phyloP scores from a whole-genome alignment of 164 flowering plant species.

The Liriodendron chinense region DNA sequence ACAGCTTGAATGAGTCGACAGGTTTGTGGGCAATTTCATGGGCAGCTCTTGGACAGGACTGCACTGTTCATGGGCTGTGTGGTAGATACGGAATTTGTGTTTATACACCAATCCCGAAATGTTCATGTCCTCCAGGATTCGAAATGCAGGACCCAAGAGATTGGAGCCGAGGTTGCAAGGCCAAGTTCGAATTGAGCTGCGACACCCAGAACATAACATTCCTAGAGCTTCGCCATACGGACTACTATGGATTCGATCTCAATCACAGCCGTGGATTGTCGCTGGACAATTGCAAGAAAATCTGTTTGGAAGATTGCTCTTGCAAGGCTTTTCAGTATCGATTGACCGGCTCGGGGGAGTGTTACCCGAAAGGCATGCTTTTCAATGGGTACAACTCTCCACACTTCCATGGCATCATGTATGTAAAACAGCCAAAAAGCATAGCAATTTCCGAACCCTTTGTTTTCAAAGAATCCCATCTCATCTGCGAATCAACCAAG shows the following conservation, averaged over 20 bases:
- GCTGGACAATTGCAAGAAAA: slow-evolving; percentile 13
- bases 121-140: slow-evolving; percentile 23
- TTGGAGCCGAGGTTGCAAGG: slow-evolving; percentile 24
- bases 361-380: slow-evolving; percentile 13
- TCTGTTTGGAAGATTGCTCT: slow-evolving; percentile 15
- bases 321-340: slow-evolving; percentile 16
- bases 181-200: slow-evolving; percentile 8
- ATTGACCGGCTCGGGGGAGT: slow-evolving; percentile 8
- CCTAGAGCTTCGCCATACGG: slow-evolving; percentile 18
- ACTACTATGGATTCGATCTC: slow-evolving; percentile 22
- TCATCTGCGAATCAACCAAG: not conserved
- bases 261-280: not conserved
- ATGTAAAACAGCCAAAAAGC: slow-evolving; percentile 20
- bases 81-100: slow-evolving; percentile 26
- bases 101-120: slow-evolving; percentile 13
- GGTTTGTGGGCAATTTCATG: slow-evolving; percentile 22
- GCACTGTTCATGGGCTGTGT: slow-evolving; percentile 20
- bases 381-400: slow-evolving; percentile 12
- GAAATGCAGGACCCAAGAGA: slow-evolving; percentile 15
- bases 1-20: slow-evolving; percentile 17
- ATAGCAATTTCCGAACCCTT: not conserved
- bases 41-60: slow-evolving; percentile 11
- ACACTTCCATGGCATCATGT: slow-evolving; percentile 3
- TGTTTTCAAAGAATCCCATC: slow-evolving; percentile 1
- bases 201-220: slow-evolving; percentile 6